These are phyloP conservation scores for Volutella citrinella DNA, from an alignment of 2,329 filamentous ascomycete genomes.

Conservation along the genomic window DNA sequence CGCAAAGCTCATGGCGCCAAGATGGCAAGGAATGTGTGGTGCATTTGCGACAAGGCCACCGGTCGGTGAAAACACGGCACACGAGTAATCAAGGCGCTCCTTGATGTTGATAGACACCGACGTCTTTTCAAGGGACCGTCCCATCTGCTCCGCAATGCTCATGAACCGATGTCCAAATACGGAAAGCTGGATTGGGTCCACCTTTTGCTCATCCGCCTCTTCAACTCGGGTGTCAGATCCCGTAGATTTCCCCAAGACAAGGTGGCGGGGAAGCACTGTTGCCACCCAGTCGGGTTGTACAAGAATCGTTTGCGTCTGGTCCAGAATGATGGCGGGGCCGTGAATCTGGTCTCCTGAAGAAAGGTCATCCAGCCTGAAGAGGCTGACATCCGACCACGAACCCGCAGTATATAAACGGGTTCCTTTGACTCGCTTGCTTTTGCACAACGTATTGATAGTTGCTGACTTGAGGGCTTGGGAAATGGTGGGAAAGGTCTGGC, in stretches of 20 bases:
- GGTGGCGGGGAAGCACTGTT: slow-evolving; percentile 25
- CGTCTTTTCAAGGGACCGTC: slow-evolving; percentile 70
- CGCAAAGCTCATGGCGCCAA: slow-evolving; percentile 75
- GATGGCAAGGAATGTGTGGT: slow-evolving; percentile 71
- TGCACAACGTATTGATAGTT: too few species aligned
- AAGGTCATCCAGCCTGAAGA: slow-evolving; percentile 11
- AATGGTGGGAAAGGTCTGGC: too few species aligned
- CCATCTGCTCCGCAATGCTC: slow-evolving; percentile 80
- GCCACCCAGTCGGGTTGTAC: slow-evolving; percentile 44
- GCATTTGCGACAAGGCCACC: slow-evolving; percentile 72
- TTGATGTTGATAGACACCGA: slow-evolving; percentile 74
- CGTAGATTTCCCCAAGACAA: too few species aligned
- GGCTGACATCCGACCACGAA: too few species aligned
- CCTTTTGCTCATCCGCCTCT: too few species aligned
- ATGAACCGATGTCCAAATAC: slow-evolving; percentile 78
- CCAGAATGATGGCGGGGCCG: slow-evolving; percentile 68
- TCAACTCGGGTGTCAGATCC: too few species aligned
- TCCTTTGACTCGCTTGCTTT: too few species aligned
- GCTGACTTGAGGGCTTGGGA: too few species aligned
- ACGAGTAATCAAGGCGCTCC: slow-evolving; percentile 76
- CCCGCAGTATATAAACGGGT: too few species aligned
- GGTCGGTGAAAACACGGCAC: slow-evolving; percentile 69
- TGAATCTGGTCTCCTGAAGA: slow-evolving; percentile 4
- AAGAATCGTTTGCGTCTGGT: slow-evolving; percentile 70
- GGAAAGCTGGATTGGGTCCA: slow-evolving; percentile 69